Percentiles rank a stretch among this genome's conserved stretches.
Evolutionary conservation across 805 yeast genomes (phyloP).

Genomic region (Pichia phayaonensis): DNA sequence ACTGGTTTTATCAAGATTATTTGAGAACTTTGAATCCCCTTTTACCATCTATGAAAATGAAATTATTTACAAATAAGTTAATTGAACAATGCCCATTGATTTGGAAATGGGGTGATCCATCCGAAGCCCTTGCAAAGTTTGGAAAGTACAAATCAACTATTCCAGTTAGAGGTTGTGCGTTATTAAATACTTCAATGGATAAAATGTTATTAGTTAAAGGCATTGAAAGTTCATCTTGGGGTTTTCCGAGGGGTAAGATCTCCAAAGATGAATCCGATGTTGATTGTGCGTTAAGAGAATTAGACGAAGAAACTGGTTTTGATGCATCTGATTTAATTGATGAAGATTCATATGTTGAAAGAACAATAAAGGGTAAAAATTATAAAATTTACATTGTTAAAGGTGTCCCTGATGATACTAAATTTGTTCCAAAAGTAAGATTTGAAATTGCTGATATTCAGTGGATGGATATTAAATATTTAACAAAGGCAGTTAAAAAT

Average conservation of each 20-base stretch:
- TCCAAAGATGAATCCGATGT: conserved; percentile 86
- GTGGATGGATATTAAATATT: conserved; percentile 60
- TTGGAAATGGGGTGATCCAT: conserved; percentile 82
- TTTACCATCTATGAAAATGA: conserved; percentile 72
- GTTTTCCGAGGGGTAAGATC: conserved; percentile 95
- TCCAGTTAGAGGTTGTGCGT: conserved; percentile 95
- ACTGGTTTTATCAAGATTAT: conserved; percentile 93
- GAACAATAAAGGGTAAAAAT: conserved; percentile 76
- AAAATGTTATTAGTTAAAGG: conserved; percentile 80
- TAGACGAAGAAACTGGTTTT: conserved; percentile 88
- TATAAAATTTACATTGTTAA: conserved; percentile 72
- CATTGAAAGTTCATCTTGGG: conserved; percentile 74
- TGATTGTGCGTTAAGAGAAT: conserved; percentile 87
- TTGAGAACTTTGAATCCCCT: conserved; percentile 62
- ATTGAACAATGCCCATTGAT: conserved; percentile 64
- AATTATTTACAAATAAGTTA: conserved; percentile 61
- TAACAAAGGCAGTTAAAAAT: conserved; percentile 29
- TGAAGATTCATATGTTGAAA: conserved; percentile 68
- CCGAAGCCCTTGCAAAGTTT: conserved; percentile 70
- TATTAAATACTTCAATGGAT: conserved; percentile 62
- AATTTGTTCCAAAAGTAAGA: conserved; percentile 76
- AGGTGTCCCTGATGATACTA: conserved; percentile 67
- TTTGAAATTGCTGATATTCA: conserved; percentile 79
- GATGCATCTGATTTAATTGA: conserved; percentile 64
- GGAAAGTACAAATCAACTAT: conserved; percentile 80